Evolutionary conservation across 2,329 filamentous ascomycete genomes (phyloP).

Genomic region (Colletotrichum lentis): DNA sequence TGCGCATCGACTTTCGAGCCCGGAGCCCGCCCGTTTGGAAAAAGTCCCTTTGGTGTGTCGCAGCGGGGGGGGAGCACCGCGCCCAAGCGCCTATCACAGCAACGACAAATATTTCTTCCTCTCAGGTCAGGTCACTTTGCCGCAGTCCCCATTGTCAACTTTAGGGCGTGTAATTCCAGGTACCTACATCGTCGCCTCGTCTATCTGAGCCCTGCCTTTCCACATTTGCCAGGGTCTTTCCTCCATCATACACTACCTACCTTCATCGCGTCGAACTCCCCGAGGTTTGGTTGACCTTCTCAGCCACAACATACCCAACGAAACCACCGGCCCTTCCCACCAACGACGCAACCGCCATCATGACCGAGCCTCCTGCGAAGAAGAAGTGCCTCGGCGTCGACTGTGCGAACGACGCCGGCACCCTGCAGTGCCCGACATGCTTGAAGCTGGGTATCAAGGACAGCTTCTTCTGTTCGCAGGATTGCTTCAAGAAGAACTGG

Average conservation of each 20-base stretch:
- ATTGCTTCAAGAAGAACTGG: constrained; percentile 99
- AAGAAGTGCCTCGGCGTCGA: constrained; percentile 82
- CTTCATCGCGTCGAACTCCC: background rate
- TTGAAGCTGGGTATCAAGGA: constrained; percentile 86
- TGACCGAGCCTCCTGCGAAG: constrained; percentile 62
- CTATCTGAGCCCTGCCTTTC: constrained; percentile 4
- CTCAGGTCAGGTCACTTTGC: constrained; percentile 33
- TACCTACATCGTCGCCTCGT: constrained; percentile 21
- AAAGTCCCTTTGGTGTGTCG: constrained; percentile 18
- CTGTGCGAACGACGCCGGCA: constrained; percentile 85
- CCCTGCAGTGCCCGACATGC: constrained; percentile 93
- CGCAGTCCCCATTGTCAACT: constrained; percentile 13
- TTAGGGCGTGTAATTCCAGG: constrained; percentile 23
- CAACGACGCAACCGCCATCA: constrained; percentile 43
- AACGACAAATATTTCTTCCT: constrained; percentile 19
- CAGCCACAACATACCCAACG: background rate
- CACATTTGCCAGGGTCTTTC: background rate
- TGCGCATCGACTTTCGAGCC: background rate
- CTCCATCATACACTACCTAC: background rate
- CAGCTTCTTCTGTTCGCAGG: constrained; percentile 97
- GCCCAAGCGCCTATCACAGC: constrained; percentile 35
- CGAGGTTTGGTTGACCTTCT: background rate
- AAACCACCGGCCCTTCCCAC: constrained; percentile 4
- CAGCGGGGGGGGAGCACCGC: constrained; percentile 14
- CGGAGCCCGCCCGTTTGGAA: background rate